Percentiles rank a stretch among this genome's conserved stretches.
Evolutionary conservation across 2,329 filamentous ascomycete genomes (phyloP).

Genomic region (Aspergillus luchuensis): DNA sequence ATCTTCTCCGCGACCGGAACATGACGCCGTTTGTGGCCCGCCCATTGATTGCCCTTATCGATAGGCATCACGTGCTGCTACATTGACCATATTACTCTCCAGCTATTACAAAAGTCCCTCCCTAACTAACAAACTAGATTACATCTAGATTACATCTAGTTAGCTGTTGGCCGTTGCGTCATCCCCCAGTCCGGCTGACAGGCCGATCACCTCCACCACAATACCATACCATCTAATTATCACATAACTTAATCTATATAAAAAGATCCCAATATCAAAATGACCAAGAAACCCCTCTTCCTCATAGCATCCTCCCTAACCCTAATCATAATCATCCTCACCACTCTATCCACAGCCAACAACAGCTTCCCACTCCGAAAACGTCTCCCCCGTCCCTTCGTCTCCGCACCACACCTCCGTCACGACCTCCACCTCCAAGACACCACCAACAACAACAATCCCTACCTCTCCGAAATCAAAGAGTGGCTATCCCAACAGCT

Average conservation of each 20-base stretch:
- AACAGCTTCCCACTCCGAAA: conserved; percentile 23
- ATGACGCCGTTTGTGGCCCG: conserved; percentile 26
- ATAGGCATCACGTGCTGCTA: conserved; percentile 24
- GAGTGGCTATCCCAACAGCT: conserved; percentile 25
- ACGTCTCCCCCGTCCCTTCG: conserved; percentile 22
- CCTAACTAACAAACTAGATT: no score
- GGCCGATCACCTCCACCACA: background rate
- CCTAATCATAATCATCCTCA: conserved; percentile 15
- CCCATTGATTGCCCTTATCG: conserved; percentile 25
- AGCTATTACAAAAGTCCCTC: no score
- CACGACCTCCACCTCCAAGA: conserved; percentile 18
- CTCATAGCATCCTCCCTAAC: conserved; percentile 6
- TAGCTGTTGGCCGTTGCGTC: conserved; percentile 23
- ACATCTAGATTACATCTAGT: no score
- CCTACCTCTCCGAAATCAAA: conserved; percentile 15
- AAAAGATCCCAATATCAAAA: background rate
- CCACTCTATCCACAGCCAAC: conserved; percentile 17
- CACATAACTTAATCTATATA: background rate
- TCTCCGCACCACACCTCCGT: conserved; percentile 20
- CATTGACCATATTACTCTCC: background rate
- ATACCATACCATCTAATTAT: background rate
- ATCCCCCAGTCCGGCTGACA: conserved; percentile 14
- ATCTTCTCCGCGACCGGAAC: conserved; percentile 18
- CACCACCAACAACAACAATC: background rate
- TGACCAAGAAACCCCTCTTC: conserved; percentile 4